Conservation (phyloP, 371 early-diverging fungal genomes). For the Vairimorpha necatrix region DNA sequence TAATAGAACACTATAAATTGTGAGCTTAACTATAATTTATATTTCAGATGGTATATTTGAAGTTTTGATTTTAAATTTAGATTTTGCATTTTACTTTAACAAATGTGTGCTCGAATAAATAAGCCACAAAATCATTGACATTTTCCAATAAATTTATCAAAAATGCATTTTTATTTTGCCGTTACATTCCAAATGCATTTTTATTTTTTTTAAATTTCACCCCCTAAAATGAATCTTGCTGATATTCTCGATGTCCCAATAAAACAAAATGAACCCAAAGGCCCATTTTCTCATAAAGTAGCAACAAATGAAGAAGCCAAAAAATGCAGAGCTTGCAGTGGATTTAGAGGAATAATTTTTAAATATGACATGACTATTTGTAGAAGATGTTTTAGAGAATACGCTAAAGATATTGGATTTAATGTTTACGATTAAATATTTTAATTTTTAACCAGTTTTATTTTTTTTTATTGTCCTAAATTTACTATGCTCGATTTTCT, state of each 20-base stretch:
- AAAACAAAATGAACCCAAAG: constrained; percentile 15
- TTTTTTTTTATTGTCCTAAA: constrained; percentile 15
- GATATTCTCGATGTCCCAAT: constrained; percentile 25
- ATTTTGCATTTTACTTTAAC: too few relatives aligned
- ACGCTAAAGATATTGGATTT: constrained; percentile 95
- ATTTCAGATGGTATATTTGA: too few relatives aligned
- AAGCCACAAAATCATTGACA: too few relatives aligned
- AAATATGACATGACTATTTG: constrained; percentile 96
- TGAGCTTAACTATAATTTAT: too few relatives aligned
- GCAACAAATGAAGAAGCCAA: constrained; percentile 58
- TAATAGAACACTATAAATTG: too few relatives aligned
- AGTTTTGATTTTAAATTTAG: too few relatives aligned
- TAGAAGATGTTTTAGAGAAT: constrained; percentile 99
- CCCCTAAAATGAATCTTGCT: background rate
- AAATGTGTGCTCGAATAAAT: too few relatives aligned
- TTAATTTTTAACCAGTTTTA: background rate
- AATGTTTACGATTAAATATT: constrained; percentile 56
- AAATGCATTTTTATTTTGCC: too few relatives aligned
- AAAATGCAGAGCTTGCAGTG: constrained; percentile 67
- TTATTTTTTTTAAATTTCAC: too few relatives aligned
- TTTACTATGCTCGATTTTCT: constrained; percentile 10
- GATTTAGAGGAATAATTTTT: constrained; percentile 97
- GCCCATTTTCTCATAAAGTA: constrained; percentile 34
- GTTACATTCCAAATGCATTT: too few relatives aligned
- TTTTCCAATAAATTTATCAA: too few relatives aligned